Evolutionary conservation across 805 yeast species (phyloP).

Genomic region (Saccharomyces jurei): DNA sequence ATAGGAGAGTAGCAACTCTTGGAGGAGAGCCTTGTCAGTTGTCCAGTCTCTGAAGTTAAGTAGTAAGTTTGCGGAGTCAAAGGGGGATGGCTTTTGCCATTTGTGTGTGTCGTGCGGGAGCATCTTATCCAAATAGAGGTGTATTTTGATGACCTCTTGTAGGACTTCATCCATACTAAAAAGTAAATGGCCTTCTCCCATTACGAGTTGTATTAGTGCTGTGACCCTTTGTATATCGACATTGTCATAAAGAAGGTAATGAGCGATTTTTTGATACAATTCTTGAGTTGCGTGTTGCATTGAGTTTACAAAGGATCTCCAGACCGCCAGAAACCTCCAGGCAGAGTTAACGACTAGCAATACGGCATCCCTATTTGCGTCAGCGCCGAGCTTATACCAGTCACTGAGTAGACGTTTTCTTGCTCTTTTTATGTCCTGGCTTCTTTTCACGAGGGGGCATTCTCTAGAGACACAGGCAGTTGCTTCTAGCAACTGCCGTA

Average conservation of each 20-base stretch:
- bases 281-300: conserved; percentile 44
- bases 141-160: background rate
- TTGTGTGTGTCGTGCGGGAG: background rate
- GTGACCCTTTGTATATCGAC: background rate
- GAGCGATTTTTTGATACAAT: conserved; percentile 28
- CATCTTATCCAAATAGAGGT: background rate
- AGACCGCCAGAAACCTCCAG: conserved; percentile 54
- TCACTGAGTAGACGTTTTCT: conserved; percentile 67
- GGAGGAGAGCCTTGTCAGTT: background rate
- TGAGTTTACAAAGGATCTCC: conserved; percentile 35
- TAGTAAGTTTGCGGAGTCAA: background rate
- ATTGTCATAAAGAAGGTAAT: background rate
- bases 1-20: background rate
- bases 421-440: conserved; percentile 51
- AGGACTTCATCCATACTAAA: background rate
- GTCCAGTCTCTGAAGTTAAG: background rate
- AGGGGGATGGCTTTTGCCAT: background rate
- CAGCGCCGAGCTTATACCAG: conserved; percentile 72
- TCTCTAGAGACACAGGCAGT: conserved; percentile 73
- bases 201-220: background rate
- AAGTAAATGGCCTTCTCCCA: background rate
- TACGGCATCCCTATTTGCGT: conserved; percentile 66
- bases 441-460: conserved; percentile 56
- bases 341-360: conserved; percentile 63
- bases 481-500: conserved; percentile 39